Evolutionary conservation across 1,284 basidiomycete species (phyloP).

Genomic region (Neonothopanus nambi): DNA sequence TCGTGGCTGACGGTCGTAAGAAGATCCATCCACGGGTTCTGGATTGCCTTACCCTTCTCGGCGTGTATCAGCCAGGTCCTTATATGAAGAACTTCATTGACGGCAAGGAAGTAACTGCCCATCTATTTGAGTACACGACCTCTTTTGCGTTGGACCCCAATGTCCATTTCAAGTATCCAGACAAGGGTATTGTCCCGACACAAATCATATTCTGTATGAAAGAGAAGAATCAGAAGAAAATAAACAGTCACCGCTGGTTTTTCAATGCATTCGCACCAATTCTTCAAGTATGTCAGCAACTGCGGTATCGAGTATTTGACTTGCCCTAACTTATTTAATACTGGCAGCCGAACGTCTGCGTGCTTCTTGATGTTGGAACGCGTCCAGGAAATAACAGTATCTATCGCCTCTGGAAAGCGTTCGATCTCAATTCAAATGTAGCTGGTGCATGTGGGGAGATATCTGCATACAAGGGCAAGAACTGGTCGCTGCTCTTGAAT

Average conservation of each 20-base stretch:
- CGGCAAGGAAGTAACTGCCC: slow-evolving; percentile 86
- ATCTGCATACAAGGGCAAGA: slow-evolving; percentile 88
- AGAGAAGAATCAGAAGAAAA: slow-evolving; percentile 95
- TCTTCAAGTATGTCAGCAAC: slow-evolving; percentile 54
- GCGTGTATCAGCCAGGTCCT: slow-evolving; percentile 77
- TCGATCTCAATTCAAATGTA: slow-evolving; percentile 91
- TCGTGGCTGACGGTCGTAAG: slow-evolving; percentile 93
- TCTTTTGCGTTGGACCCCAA: slow-evolving; percentile 88
- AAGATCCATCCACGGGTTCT: slow-evolving; percentile 92
- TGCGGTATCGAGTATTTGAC: background rate
- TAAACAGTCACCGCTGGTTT: slow-evolving; percentile 95
- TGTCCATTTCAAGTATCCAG: slow-evolving; percentile 91
- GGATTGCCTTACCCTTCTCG: slow-evolving; percentile 84
- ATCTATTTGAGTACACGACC: slow-evolving; percentile 95
- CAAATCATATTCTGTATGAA: slow-evolving; percentile 94
- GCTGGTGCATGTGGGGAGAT: slow-evolving; percentile 97
- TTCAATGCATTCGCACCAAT: slow-evolving; percentile 87
- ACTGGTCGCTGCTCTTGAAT: slow-evolving; percentile 80
- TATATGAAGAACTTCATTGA: slow-evolving; percentile 92
- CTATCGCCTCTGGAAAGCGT: slow-evolving; percentile 94
- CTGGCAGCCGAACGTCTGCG: slow-evolving; percentile 80
- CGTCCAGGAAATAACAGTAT: slow-evolving; percentile 82
- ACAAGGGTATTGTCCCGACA: slow-evolving; percentile 92
- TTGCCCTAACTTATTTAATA: slow-evolving; percentile 8
- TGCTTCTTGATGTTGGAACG: slow-evolving; percentile 93